Percentiles rank a stretch among this genome's conserved stretches.
phyloP scores from a whole-genome alignment of 2,329 filamentous ascomycete genomes.

The Trichoderma semiorbis region DNA sequence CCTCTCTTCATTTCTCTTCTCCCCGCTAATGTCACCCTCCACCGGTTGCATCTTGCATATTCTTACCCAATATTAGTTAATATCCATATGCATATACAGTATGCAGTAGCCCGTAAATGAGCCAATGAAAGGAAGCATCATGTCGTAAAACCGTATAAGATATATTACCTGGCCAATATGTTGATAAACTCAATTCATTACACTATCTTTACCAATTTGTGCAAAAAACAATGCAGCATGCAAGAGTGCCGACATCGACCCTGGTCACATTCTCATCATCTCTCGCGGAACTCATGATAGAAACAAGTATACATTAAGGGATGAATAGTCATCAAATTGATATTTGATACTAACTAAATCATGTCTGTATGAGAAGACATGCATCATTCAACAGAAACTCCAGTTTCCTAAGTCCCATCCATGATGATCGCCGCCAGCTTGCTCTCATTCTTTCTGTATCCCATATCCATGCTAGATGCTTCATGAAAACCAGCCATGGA shows the following conservation, averaged over 20 bases:
- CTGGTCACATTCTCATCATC: not conserved
- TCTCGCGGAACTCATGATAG: not conserved
- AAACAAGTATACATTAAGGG: not conserved
- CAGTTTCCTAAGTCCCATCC: not conserved
- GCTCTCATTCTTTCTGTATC: conserved; percentile 4
- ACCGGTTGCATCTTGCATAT: conserved; percentile 10
- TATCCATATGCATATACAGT: not conserved
- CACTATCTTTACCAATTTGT: not conserved
- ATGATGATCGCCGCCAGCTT: not conserved
- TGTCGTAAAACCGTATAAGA: not conserved
- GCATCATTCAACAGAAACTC: not conserved
- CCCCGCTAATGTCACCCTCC: conserved; percentile 4
- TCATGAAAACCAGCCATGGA: conserved; percentile 9
- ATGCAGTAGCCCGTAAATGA: not conserved
- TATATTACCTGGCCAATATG: not conserved
- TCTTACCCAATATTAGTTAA: not conserved
- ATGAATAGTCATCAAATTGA: conserved; percentile 4
- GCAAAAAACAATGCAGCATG: not conserved
- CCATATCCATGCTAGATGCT: conserved; percentile 9
- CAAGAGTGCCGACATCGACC: not conserved
- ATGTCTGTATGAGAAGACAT: not conserved
- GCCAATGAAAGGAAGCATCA: not conserved
- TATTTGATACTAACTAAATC: not conserved
- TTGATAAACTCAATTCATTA: not conserved
- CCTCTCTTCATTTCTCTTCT: not conserved